Evolutionary conservation across 2,329 filamentous ascomycete genomes (phyloP).

Genomic region (Aspergillus neotritici): DNA sequence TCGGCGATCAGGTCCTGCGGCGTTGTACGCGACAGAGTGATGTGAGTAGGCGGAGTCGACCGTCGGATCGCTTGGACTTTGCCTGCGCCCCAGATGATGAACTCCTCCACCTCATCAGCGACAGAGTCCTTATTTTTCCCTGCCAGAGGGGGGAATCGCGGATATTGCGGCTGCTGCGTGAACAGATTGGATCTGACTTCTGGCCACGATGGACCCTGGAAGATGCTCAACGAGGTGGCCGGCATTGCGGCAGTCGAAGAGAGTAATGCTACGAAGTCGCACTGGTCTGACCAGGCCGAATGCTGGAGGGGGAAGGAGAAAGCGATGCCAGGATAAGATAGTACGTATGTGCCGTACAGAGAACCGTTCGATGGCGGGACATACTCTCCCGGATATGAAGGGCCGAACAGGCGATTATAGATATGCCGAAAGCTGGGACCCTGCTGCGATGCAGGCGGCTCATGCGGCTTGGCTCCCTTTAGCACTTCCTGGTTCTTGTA

Average conservation of each 20-base stretch:
- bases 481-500: conserved; percentile 79
- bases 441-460: conserved; percentile 30
- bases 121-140: conserved; percentile 69
- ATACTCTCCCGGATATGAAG: conserved; percentile 91
- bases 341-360: conserved; percentile 68
- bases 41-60: conserved; percentile 60
- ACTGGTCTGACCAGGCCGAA: conserved; percentile 65
- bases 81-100: conserved; percentile 72
- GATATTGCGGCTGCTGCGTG: conserved; percentile 65
- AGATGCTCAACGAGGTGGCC: conserved; percentile 84
- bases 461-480: conserved; percentile 44
- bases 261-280: conserved; percentile 79
- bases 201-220: conserved; percentile 84
- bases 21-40: conserved; percentile 77
- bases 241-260: conserved; percentile 70
- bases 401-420: conserved; percentile 88
- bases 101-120: conserved; percentile 82
- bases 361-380: conserved; percentile 56
- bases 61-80: conserved; percentile 71
- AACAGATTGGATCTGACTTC: conserved; percentile 73
- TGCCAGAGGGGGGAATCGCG: conserved; percentile 64
- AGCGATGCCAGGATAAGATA: conserved; percentile 91
- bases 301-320: conserved; percentile 80
- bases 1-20: conserved; percentile 88
- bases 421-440: conserved; percentile 82